Evolutionary conservation across 305 asterid species (phyloP), one percentile per base, ranked within the genome.

Genomic region (Solanum hybrid): DNA sequence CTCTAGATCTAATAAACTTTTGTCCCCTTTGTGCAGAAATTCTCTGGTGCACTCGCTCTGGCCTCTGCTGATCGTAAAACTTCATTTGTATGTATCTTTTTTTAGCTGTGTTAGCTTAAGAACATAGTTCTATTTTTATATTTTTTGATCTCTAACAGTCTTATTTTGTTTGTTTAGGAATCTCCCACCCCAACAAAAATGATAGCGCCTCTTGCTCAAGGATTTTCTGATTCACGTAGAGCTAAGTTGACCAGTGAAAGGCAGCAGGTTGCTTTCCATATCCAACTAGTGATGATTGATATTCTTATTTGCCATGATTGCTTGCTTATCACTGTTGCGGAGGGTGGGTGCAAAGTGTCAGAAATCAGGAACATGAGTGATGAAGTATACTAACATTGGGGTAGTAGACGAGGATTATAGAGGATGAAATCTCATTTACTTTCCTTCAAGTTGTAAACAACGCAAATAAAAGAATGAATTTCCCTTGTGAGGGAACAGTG

Each of bases 181-280:
- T 94, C 99, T 80, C 99, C 99, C 72, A 96, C 99, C 86, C 99
- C 99, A 39, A 94, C 99, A 91, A 97, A 97, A 95, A 90, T 90
- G 61, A 92, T 97, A 77, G 92, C 93, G 57, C 97, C 97, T 31
- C 89, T 93, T 24, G 90, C 97, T 27, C 98, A 94, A 90, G 98
- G 98, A 79, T 94, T 95, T 91, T 94, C 99, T 79, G 98, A 96
- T 92, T 93, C 98, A 39, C 97, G 98, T 86, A 94, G 97, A 90
- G 92, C 95, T 81, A 97, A 94, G 93, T 93, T 95, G 73, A 96
- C 94, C 77, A 88, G 91, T 85, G 99, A 96, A 93, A 96, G 93
- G 93, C 94, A 95, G 83, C 98, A 96, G 98, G 98, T 97, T 93
- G 89, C 22, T 87, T 88, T 73, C 90, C 90, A 68, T 90, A 68